phyloP scores from a whole-genome alignment of 169 alveolate genomes.

The Babesia ovis region DNA sequence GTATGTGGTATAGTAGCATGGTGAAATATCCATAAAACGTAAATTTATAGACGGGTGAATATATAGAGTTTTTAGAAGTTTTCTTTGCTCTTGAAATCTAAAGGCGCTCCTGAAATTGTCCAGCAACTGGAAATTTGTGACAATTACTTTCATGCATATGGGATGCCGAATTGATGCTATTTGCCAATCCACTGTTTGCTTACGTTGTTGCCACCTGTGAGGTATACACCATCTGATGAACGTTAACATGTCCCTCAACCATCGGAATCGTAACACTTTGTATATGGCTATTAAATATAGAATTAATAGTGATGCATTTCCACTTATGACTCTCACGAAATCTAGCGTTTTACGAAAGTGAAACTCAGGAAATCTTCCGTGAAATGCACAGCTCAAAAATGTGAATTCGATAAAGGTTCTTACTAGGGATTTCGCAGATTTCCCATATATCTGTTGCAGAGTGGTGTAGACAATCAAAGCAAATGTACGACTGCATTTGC shows the following conservation, averaged over 20 bases:
- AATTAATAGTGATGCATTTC: neutral
- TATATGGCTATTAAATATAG: constrained; percentile 4
- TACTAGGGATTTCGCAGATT: neutral
- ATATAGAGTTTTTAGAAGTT: neutral
- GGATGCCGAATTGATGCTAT: neutral
- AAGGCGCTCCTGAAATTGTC: neutral
- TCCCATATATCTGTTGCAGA: neutral
- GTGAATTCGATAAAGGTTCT: neutral
- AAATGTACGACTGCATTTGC: constrained; percentile 5
- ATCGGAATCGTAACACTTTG: neutral
- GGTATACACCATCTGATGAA: neutral
- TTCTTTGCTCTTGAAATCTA: neutral
- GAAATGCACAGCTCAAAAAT: neutral
- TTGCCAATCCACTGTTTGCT: neutral
- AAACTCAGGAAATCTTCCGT: neutral
- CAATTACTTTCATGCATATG: neutral
- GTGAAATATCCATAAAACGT: neutral
- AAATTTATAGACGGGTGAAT: constrained; percentile 16
- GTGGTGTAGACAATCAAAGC: neutral
- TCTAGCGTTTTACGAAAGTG: neutral
- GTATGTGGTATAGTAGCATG: neutral
- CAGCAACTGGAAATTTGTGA: neutral
- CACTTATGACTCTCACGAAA: neutral
- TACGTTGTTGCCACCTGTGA: neutral
- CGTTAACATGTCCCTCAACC: neutral